These are phyloP conservation scores for Medicago lupulina DNA, from an alignment of 306 rosid genomes.

Conservation along the genomic window DNA sequence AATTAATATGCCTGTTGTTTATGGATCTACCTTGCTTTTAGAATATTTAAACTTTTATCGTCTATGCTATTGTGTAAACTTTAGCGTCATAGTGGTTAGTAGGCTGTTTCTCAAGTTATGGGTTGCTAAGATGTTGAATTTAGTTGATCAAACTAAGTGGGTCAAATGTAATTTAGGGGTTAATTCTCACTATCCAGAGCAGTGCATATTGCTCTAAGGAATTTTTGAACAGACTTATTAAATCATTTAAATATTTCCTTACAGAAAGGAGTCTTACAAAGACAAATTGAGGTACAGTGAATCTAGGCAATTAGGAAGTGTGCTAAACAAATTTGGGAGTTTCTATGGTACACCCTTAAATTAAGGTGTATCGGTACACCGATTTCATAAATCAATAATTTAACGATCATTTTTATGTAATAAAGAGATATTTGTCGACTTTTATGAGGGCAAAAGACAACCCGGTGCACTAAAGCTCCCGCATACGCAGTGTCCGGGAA, in stretches of 20 bases:
- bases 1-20: constrained; percentile 26
- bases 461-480: too few species aligned
- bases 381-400: too few species aligned
- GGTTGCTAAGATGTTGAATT: constrained; percentile 22
- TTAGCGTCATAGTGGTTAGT: neutral
- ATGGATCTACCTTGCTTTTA: constrained; percentile 9
- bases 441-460: too few species aligned
- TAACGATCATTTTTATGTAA: too few species aligned
- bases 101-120: constrained; percentile 25
- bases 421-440: too few species aligned
- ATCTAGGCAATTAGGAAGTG: neutral
- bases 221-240: constrained; percentile 6
- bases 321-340: neutral
- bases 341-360: too few species aligned
- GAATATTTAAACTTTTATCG: constrained; percentile 21
- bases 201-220: constrained; percentile 8
- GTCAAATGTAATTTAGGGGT: constrained; percentile 31
- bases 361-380: too few species aligned
- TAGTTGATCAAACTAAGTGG: neutral
- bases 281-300: neutral
- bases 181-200: neutral
- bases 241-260: constrained; percentile 24
- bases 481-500: too few species aligned
- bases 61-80: neutral
- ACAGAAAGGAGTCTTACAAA: neutral